Evolutionary conservation across 495 filamentous ascomycete species (phyloP).

Genomic region (Hypomontagnella monticulosa): DNA sequence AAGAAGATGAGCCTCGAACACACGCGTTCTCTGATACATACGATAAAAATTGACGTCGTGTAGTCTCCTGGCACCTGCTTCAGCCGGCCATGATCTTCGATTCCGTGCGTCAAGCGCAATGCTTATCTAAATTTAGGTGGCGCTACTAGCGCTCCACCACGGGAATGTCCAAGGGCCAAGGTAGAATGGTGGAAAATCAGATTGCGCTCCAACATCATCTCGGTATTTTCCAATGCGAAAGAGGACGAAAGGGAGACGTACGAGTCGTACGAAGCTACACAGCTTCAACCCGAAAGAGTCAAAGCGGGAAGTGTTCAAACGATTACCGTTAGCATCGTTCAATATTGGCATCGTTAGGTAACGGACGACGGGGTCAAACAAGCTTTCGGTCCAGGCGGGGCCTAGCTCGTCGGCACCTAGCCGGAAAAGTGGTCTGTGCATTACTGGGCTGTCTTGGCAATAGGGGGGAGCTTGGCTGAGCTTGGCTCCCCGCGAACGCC

Average conservation of each 20-base stretch:
- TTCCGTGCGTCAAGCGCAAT: conserved; percentile 8
- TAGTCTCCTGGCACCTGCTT: conserved; percentile 11
- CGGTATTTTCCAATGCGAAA: not conserved
- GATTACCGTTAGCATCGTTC: too few species aligned
- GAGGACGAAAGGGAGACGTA: too few species aligned
- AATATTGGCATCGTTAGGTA: not conserved
- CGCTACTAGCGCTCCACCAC: conserved; percentile 8
- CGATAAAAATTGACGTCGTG: conserved; percentile 13
- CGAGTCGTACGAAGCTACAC: too few species aligned
- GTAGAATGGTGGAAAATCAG: not conserved
- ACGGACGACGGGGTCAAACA: conserved; percentile 7
- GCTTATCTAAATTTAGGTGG: conserved; percentile 5
- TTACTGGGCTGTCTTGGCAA: conserved; percentile 5
- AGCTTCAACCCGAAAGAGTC: too few species aligned
- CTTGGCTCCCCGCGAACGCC: conserved; percentile 10
- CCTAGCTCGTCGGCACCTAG: conserved; percentile 31
- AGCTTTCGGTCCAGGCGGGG: conserved; percentile 31
- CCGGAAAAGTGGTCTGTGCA: conserved; percentile 28
- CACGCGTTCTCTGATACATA: conserved; percentile 4
- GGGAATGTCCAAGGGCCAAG: not conserved
- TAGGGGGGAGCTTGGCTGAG: conserved; percentile 3
- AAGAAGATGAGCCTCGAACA: not conserved
- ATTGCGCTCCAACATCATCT: not conserved
- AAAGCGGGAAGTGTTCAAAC: not conserved
- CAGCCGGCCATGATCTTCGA: conserved; percentile 18